Base-by-base conservation (phyloP, 1,284 basidiomycete species). In the Apiotrichum montevideense region DNA sequence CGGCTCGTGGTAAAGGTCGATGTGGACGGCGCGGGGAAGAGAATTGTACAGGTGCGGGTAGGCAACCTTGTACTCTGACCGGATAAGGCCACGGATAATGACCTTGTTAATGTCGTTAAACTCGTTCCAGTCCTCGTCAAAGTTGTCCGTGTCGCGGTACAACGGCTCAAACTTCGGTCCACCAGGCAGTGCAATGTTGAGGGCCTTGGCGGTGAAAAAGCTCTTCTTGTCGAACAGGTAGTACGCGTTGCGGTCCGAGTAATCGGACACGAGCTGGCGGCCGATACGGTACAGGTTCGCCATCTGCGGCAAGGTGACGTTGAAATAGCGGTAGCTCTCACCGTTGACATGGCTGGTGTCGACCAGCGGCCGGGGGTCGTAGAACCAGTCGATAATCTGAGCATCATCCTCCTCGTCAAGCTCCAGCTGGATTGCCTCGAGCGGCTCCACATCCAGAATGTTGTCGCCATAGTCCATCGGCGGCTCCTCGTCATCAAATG, bases 101-200 rank as follows among this genome's bases (percentile, higher is more conserved):
- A 98, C 90, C 78, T 99, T 98, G 80, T 97, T 95, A 77, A 98
- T 97, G 74, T 98, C 96, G 74, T 98, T 98, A 72, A 99, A 98
- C 77, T 98, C 95, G 78, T 98, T 98, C 93, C 96, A 98, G 73
- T 99, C 96, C 76, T 98, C 95, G 71, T 99, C 96, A 68, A 92
- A 97, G 9, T 88, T 83, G 69, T 98, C 96, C 84, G 93, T 93
- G 71, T 99, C 96, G 50, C 94, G 85, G 78, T 73, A 80, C 35
- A 94, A 78, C 32, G 90, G 93, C 80, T 97, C 93, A 64, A 98
- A 98, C 76, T 98, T 98, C 3, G 94, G 96, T 56, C 96, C 96
- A 62, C 96, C 96, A 0, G 96, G 96, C 63, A 99, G 95, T 47
- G 95, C 96, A 83, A 98, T 89, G 78, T 98, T 98, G 64, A 98